phyloP scores from a whole-genome alignment of 169 alveolate species.

The Plasmodium ovale region DNA sequence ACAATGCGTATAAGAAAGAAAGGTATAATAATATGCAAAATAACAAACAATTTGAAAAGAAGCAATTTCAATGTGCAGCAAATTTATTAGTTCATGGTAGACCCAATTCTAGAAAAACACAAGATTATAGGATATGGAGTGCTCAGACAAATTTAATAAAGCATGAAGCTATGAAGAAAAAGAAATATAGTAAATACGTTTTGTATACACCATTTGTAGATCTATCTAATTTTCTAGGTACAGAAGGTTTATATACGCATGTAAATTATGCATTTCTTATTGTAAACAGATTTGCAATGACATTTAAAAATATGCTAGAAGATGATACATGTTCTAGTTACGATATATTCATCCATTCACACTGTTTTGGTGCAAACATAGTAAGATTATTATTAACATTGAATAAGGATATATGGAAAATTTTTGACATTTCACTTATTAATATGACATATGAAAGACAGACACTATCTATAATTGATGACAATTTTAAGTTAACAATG shows the following conservation, averaged over 20 bases:
- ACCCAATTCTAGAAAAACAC: conserved; percentile 23
- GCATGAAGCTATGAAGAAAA: conserved; percentile 42
- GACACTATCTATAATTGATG: conserved; percentile 26
- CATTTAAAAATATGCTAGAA: conserved; percentile 15
- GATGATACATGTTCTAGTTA: conserved; percentile 60
- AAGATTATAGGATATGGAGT: conserved; percentile 75
- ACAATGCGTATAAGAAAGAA: conserved; percentile 59
- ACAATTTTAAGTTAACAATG: conserved; percentile 48
- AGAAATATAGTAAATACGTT: conserved; percentile 42
- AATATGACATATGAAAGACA: conserved; percentile 16
- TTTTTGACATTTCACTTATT: not conserved
- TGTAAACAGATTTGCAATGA: conserved; percentile 25
- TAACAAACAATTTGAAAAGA: conserved; percentile 17
- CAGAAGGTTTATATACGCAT: conserved; percentile 38
- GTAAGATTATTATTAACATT: conserved; percentile 30
- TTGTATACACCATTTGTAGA: conserved; percentile 48
- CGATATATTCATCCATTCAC: conserved; percentile 36
- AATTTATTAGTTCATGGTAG: conserved; percentile 57
- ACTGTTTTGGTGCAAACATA: conserved; percentile 71
- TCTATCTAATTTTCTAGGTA: conserved; percentile 14
- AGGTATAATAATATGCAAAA: conserved; percentile 46
- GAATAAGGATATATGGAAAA: conserved; percentile 32
- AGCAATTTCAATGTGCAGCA: conserved; percentile 43
- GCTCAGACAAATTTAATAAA: conserved; percentile 23
- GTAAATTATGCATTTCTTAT: conserved; percentile 35